A percentile compares a stretch with the other conserved stretches of the same genome.
phyloP scores from a whole-genome alignment of 805 yeast genomes.

The Yamadazyma nakazawae region DNA sequence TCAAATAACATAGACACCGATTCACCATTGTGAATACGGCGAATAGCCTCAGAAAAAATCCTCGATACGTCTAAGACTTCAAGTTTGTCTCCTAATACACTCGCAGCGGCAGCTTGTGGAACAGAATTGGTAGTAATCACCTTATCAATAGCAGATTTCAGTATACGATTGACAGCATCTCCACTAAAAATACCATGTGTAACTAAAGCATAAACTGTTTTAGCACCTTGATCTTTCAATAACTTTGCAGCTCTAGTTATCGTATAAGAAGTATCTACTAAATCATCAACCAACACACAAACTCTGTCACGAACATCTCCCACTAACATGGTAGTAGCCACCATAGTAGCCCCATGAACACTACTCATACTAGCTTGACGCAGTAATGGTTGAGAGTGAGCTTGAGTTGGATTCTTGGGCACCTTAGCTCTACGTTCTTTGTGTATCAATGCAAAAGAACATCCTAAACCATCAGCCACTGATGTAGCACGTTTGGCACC shows the following conservation, averaged over 20 bases:
- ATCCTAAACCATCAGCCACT: constrained; percentile 83
- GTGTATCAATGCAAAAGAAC: constrained; percentile 92
- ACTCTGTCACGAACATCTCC: constrained; percentile 87
- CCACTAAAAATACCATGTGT: constrained; percentile 95
- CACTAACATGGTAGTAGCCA: constrained; percentile 90
- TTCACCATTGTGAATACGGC: constrained; percentile 97
- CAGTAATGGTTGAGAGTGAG: constrained; percentile 13
- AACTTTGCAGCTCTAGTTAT: constrained; percentile 89
- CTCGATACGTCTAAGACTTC: constrained; percentile 85
- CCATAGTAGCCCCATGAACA: constrained; percentile 21
- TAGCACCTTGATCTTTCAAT: constrained; percentile 90
- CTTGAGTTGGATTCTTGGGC: constrained; percentile 31
- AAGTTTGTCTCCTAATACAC: constrained; percentile 47
- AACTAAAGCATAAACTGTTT: constrained; percentile 76
- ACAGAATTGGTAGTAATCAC: constrained; percentile 87
- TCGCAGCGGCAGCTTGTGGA: constrained; percentile 66
- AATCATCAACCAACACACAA: constrained; percentile 90
- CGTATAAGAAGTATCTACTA: constrained; percentile 91
- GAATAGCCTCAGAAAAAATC: constrained; percentile 88
- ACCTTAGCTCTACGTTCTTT: constrained; percentile 73
- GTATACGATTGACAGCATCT: constrained; percentile 75
- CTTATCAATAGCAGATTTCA: constrained; percentile 70
- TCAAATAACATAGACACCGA: constrained; percentile 91
- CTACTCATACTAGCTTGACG: constrained; percentile 3
- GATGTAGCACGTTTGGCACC: constrained; percentile 98